Evolutionary conservation across 1,284 basidiomycete genomes (phyloP).

Genomic region (Cryptococcus hybrid): DNA sequence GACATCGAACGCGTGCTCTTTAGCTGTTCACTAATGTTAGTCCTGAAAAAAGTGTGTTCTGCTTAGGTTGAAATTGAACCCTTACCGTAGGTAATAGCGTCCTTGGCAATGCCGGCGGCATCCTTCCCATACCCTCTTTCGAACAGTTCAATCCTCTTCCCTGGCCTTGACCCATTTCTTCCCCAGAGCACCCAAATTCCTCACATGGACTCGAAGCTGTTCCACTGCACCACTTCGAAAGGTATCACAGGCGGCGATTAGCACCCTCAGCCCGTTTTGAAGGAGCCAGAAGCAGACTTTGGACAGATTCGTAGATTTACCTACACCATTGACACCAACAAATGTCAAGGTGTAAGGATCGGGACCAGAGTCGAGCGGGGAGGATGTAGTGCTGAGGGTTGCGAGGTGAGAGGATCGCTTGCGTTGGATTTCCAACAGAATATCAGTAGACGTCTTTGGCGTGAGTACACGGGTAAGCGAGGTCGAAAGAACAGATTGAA

Average conservation of each 20-base stretch:
- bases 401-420: constrained; percentile 48
- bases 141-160: constrained; percentile 74
- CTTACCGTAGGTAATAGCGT: constrained; percentile 85
- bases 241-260: constrained; percentile 98
- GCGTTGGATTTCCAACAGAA: constrained; percentile 67
- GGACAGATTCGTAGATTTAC: constrained; percentile 96
- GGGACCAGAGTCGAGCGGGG: constrained; percentile 53
- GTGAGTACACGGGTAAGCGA: constrained; percentile 93
- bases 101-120: constrained; percentile 93
- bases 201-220: constrained; percentile 93
- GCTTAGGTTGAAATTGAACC: not conserved
- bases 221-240: constrained; percentile 98
- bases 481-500: constrained; percentile 76
- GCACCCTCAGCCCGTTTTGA: constrained; percentile 87
- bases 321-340: constrained; percentile 99
- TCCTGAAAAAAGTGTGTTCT: not conserved
- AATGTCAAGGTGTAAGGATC: constrained; percentile 92
- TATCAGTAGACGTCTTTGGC: constrained; percentile 93
- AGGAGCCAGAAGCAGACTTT: constrained; percentile 99
- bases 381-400: constrained; percentile 59
- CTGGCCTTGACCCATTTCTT: constrained; percentile 57
- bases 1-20: constrained; percentile 85
- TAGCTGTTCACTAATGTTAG: constrained; percentile 55
- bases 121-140: constrained; percentile 99
- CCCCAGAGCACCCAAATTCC: constrained; percentile 86